Evolutionary conservation across 192 early-diverging fungal genomes (phyloP).

Genomic region (Coemansia sp.): DNA sequence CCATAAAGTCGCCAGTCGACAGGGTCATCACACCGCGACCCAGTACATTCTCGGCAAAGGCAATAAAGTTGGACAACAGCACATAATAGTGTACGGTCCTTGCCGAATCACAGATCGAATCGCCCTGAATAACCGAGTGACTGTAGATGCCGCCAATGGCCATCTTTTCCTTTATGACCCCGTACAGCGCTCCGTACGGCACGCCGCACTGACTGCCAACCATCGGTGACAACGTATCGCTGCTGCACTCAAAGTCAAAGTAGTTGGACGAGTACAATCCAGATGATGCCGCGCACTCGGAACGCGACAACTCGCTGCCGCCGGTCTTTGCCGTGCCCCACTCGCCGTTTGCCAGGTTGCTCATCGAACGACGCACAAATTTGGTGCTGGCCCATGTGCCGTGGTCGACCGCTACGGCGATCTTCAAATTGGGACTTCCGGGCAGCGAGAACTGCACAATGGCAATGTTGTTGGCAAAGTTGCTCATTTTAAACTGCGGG

Average conservation of each 20-base stretch:
- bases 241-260: constrained; percentile 28
- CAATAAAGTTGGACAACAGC: constrained; percentile 30
- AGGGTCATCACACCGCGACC: constrained; percentile 9
- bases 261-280: constrained; percentile 18
- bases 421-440: constrained; percentile 13
- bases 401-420: constrained; percentile 22
- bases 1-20: not conserved
- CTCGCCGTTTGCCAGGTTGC: not conserved
- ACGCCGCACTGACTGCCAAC: constrained; percentile 16
- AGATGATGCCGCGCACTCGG: constrained; percentile 12
- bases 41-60: constrained; percentile 20
- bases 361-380: constrained; percentile 20
- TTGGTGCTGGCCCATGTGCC: constrained; percentile 9
- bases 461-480: constrained; percentile 47
- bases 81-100: constrained; percentile 27
- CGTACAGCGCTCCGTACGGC: constrained; percentile 36
- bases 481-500: constrained; percentile 16
- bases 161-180: not conserved
- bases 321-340: constrained; percentile 13
- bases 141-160: constrained; percentile 30
- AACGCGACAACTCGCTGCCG: not conserved
- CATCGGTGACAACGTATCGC: not conserved
- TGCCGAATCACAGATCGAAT: constrained; percentile 17
- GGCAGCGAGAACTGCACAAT: constrained; percentile 16
- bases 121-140: constrained; percentile 17